These are phyloP conservation scores for Neolentinus lepideus DNA, from an alignment of 1,284 basidiomycete genomes.

Conservation along the genomic window DNA sequence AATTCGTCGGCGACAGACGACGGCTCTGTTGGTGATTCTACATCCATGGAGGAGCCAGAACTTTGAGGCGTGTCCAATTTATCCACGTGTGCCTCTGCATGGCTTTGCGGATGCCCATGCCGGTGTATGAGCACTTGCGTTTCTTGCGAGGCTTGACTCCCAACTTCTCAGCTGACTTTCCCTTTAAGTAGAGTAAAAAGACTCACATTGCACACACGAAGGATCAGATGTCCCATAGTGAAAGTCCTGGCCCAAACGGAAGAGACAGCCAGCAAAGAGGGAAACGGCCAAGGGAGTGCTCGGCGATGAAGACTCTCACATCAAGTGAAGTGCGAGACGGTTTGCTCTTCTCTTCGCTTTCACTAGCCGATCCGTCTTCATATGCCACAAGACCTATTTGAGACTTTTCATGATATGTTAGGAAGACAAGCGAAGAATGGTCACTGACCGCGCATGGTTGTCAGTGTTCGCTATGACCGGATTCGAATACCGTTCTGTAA, in stretches of 20 bases:
- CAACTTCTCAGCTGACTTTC: neutral
- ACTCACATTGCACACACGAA: conserved; percentile 40
- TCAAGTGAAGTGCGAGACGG: conserved; percentile 12
- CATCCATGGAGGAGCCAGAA: neutral
- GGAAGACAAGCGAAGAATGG: neutral
- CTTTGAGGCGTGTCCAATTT: conserved; percentile 4
- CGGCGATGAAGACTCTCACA: conserved; percentile 55
- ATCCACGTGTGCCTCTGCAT: conserved; percentile 34
- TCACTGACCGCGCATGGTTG: neutral
- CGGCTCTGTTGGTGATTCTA: neutral
- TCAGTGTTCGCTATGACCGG: too few species aligned
- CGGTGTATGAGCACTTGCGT: conserved; percentile 55
- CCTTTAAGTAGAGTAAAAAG: neutral
- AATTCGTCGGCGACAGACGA: conserved; percentile 8
- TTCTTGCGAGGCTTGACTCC: neutral
- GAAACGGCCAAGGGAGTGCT: conserved; percentile 36
- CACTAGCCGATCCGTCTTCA: conserved; percentile 56
- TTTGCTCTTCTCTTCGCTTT: conserved; percentile 36
- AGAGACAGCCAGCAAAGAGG: conserved; percentile 59
- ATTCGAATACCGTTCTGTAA: too few species aligned
- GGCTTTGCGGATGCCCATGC: conserved; percentile 37
- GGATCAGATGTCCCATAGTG: conserved; percentile 21
- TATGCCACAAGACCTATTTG: conserved; percentile 54
- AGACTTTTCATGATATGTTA: neutral
- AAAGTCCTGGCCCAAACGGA: conserved; percentile 12